Percentiles rank a stretch among this genome's conserved stretches.
Evolutionary conservation across 1,139 yeast species (phyloP).

Genomic region (Taphrina pruni): DNA sequence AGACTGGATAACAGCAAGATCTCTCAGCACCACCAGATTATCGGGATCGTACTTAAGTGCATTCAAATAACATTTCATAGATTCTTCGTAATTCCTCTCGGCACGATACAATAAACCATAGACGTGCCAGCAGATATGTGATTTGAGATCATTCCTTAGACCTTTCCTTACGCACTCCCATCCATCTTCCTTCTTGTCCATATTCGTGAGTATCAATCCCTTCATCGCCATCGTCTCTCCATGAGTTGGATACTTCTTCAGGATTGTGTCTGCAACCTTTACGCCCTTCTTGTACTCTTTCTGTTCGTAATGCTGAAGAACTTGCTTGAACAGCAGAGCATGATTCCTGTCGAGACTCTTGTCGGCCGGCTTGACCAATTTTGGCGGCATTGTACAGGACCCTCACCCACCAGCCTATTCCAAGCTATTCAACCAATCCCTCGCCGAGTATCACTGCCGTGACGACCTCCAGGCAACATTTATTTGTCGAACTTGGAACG

Average conservation of each 20-base stretch:
- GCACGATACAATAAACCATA: slow-evolving; percentile 82
- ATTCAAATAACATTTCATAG: slow-evolving; percentile 79
- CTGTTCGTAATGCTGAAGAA: slow-evolving; percentile 78
- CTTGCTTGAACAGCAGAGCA: slow-evolving; percentile 65
- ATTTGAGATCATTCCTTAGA: slow-evolving; percentile 59
- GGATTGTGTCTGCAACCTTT: slow-evolving; percentile 72
- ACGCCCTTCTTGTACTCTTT: slow-evolving; percentile 88
- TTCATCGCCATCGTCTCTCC: slow-evolving; percentile 85
- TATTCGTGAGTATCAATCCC: slow-evolving; percentile 67
- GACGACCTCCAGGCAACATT: too few relatives aligned
- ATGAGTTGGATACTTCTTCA: slow-evolving; percentile 77
- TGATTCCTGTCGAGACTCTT: slow-evolving; percentile 31
- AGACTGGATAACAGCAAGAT: slow-evolving; percentile 76
- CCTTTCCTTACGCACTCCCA: slow-evolving; percentile 68
- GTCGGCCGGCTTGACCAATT: slow-evolving; percentile 1
- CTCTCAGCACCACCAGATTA: slow-evolving; percentile 80
- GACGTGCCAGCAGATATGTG: slow-evolving; percentile 81
- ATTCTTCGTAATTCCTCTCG: slow-evolving; percentile 71
- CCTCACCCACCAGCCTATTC: neutral
- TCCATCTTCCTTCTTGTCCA: slow-evolving; percentile 70
- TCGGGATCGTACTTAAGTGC: slow-evolving; percentile 80
- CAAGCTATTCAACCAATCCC: neutral
- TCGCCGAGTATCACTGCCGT: too few relatives aligned
- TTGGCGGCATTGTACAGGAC: slow-evolving; percentile 13
- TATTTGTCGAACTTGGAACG: too few relatives aligned